Base-by-base conservation (phyloP, 495 filamentous ascomycete species). In the Xylaria cubensis region DNA sequence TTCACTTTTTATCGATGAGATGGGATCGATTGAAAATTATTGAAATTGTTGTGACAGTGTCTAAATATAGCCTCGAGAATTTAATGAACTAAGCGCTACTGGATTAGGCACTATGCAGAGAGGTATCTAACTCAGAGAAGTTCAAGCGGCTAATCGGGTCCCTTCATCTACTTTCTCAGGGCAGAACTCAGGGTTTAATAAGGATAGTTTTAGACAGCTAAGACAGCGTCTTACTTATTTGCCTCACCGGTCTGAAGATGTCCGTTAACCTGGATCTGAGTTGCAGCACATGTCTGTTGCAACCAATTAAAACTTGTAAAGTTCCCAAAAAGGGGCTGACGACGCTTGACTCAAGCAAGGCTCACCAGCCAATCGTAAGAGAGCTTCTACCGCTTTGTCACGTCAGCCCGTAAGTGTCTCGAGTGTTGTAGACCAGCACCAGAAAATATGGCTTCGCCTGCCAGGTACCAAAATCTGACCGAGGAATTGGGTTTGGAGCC, bases 321-420 rank as follows among this genome's bases (percentile, higher is more conserved):
- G 61, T 7, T 64, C 7, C 36, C 61, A 29, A 64, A 64, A 41
- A 21, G 34, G 56, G 58, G 56, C 34, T 59, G 58, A 61, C 21
- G 58, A 61, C 58, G 58, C 15, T 29, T 10, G 24, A 61, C 32
- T 61, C 34, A 39, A 39, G 58, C 19, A 19, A 36, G 56, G 29
- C 36, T 59, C 29, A 8, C 59, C 36, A 29, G 29, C 61, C 61
- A 64, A 64, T 64, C n/a, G 39, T 17, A 64, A 29, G 17, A 24
- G 21, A 64, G 21, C 39, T 44, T 41, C n/a, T 42, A 64, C 36
- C 61, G 61, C 61, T 29, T 64, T 7, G 21, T n/a, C 39, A 32
- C 53, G 15, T 13, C 29, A 56, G 26, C 51, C n/a, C 21, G 19
- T 44, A 8, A 9, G n/a, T 12, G 19, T 62, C 36, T n/a, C n/a